A percentile compares a stretch with the other conserved stretches of the same genome.
Conservation (phyloP, 1,284 basidiomycete genomes). For the Leccinum huronense region DNA sequence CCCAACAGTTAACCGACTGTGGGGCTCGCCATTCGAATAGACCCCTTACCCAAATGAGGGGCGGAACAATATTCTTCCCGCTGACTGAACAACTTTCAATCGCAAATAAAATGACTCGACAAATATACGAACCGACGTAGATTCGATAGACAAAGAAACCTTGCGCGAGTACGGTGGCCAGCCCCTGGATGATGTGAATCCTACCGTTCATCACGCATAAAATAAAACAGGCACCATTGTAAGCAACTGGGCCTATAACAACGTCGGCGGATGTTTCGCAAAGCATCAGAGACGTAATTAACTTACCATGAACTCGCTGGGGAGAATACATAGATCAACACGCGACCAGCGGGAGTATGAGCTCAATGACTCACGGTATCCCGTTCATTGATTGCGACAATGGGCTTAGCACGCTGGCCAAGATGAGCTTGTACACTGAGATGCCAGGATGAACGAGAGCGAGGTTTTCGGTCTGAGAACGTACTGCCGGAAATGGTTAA, state of each 20-base stretch:
- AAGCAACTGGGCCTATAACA: background rate
- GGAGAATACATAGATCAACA: background rate
- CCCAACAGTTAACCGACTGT: background rate
- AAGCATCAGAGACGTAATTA: background rate
- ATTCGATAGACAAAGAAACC: slow-evolving; percentile 24
- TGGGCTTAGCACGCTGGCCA: slow-evolving; percentile 6
- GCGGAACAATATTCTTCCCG: background rate
- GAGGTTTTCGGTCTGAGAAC: background rate
- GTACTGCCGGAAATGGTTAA: background rate
- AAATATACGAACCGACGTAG: slow-evolving; percentile 12
- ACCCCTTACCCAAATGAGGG: background rate
- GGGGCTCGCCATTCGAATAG: background rate
- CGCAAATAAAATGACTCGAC: background rate
- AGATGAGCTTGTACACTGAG: slow-evolving; percentile 20
- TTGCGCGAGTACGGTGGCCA: slow-evolving; percentile 7
- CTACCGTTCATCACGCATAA: background rate
- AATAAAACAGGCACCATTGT: slow-evolving; percentile 1
- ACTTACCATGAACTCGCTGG: slow-evolving; percentile 2
- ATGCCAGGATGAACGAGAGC: background rate
- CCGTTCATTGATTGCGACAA: background rate
- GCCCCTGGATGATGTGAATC: slow-evolving; percentile 8
- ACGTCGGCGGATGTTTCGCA: background rate
- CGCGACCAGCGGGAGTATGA: background rate
- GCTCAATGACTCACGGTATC: slow-evolving; percentile 14
- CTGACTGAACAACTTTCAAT: background rate